Percentiles rank a stretch among this genome's conserved stretches.
Evolutionary conservation across 2,329 filamentous ascomycete species (phyloP).

Genomic region (Annulohypoxylon truncatum): DNA sequence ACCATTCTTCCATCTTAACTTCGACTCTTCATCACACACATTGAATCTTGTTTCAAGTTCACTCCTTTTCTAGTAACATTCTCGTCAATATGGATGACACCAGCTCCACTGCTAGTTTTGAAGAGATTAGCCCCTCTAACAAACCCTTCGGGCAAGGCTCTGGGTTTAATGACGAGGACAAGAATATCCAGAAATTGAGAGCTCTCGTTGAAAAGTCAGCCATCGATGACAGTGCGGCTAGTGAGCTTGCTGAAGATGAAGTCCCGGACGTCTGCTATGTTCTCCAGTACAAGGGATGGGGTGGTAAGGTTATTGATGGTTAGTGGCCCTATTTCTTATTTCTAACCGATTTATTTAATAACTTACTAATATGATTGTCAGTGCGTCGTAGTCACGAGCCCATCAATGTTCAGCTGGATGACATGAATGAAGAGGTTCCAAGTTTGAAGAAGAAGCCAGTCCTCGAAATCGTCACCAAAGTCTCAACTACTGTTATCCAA

Average conservation of each 20-base stretch:
- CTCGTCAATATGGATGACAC: conserved; percentile 44
- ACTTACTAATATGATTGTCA: conserved; percentile 34
- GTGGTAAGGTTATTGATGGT: conserved; percentile 53
- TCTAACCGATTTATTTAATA: neutral
- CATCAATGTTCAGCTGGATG: conserved; percentile 52
- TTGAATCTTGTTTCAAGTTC: neutral
- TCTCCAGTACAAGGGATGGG: conserved; percentile 54
- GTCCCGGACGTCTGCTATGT: conserved; percentile 57
- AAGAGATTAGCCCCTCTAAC: conserved; percentile 46
- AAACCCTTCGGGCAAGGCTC: conserved; percentile 3
- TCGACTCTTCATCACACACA: neutral
- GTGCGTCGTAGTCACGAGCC: conserved; percentile 55
- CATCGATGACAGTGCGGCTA: conserved; percentile 13
- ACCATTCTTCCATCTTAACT: neutral
- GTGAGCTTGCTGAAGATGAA: conserved; percentile 45
- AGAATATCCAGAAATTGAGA: conserved; percentile 32
- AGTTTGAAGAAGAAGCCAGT: conserved; percentile 49
- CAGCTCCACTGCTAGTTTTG: conserved; percentile 51
- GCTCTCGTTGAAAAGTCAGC: conserved; percentile 31
- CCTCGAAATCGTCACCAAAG: conserved; percentile 58
- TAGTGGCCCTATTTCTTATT: conserved; percentile 37
- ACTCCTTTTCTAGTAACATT: neutral
- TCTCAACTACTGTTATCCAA: conserved; percentile 46
- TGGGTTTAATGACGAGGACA: conserved; percentile 20
- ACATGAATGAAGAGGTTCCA: conserved; percentile 40